Conservation (phyloP, 805 yeast species). For the Saccharomycopsis sp. region DNA sequence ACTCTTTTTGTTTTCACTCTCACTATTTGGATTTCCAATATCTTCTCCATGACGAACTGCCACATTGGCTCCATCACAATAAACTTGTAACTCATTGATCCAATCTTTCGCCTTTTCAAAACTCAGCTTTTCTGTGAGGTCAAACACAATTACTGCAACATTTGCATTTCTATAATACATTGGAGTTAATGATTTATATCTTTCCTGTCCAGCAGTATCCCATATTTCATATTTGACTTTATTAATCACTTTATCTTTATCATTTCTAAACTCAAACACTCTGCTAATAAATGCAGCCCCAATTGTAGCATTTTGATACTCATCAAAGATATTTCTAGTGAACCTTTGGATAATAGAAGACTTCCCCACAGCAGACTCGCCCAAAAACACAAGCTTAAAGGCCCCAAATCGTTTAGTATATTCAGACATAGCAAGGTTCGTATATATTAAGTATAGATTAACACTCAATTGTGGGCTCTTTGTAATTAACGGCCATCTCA, state of each 20-base stretch:
- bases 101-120: conserved; percentile 75
- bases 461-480: conserved; percentile 1
- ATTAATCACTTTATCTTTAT: conserved; percentile 21
- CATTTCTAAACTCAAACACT: conserved; percentile 32
- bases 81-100: conserved; percentile 86
- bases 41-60: not conserved
- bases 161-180: conserved; percentile 76
- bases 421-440: conserved; percentile 10
- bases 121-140: conserved; percentile 60
- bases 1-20: not conserved
- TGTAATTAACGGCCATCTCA: no score
- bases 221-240: conserved; percentile 54
- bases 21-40: not conserved
- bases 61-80: conserved; percentile 35
- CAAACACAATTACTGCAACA: conserved; percentile 83
- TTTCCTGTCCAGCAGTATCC: conserved; percentile 97
- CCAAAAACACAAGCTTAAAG: conserved; percentile 34
- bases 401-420: conserved; percentile 14
- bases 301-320: conserved; percentile 78
- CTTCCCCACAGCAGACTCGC: conserved; percentile 42
- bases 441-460: no score
- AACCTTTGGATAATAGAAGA: conserved; percentile 36
- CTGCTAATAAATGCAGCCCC: conserved; percentile 98
- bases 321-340: conserved; percentile 55
- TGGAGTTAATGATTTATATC: conserved; percentile 75